Evolutionary conservation across 1,284 basidiomycete genomes (phyloP), one percentile per base, ranked within the genome.

Genomic region (Ceratobasidium sp.): DNA sequence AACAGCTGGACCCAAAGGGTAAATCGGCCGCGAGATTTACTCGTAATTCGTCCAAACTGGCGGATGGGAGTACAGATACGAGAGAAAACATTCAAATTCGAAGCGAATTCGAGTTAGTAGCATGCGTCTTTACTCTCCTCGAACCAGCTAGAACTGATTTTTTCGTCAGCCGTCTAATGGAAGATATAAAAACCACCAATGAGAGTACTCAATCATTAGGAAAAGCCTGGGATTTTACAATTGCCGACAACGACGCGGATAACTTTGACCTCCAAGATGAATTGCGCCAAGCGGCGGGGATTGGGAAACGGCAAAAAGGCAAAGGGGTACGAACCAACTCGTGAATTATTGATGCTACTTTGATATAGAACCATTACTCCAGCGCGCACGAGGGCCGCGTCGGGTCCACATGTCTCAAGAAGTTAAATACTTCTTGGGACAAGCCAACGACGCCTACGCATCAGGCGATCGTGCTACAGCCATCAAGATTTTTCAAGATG

Each of bases 361-460:
- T 63, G 39, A 40, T 39, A 28, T 20, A 39, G 13, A 68, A 33
- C 75, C 2, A 53, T 53, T 18, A 53, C 20, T n/a, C 79, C 56
- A 86, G 85, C 82, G 86, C 80, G 83, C 87, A 12, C 83, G 87
- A 78, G 85, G 86, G 75, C 81, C 83, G 75, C 80, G 84, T 33
- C 87, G 88, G 40, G 92, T 93, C 23, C 86, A 88, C 0, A 88
- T 97, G 20, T 95, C 95, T 0, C 91, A 92, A 70, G 94, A 98
- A 85, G 95, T 97, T 20, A 90, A 91, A 77, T 88, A 90, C 0
- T 86, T 97, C 5, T 90, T 99, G 60, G 95, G 95, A 20, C 91
- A 94, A 78, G 97, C 95, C 39, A 98, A 97, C 84, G 90, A 95
- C 82, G 93, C 93, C 1, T 98, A 95, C 84, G 91, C 97, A 69